These are phyloP conservation scores for Mycena albidolilacea DNA, from an alignment of 768 basidiomycete species.

Conservation along the genomic window DNA sequence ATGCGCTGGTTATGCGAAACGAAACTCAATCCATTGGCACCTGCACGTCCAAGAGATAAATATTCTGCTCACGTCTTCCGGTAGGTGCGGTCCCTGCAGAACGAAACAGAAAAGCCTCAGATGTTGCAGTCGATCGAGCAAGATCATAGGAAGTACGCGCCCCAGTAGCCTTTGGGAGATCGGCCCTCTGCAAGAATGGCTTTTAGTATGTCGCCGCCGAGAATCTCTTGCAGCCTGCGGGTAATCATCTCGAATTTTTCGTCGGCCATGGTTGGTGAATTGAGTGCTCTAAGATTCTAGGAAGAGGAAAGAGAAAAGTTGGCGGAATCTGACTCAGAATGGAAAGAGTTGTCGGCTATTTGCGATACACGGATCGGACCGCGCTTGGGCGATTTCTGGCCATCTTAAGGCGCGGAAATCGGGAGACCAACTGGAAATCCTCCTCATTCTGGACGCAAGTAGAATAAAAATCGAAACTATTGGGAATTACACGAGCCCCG, in stretches of 20 bases:
- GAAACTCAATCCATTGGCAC: conserved; percentile 21
- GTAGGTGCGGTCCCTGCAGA: conserved; percentile 90
- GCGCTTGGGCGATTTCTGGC: too few species aligned
- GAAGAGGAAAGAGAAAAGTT: conserved; percentile 6
- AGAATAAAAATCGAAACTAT: too few species aligned
- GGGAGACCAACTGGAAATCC: too few species aligned
- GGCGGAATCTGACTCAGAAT: conserved; percentile 16
- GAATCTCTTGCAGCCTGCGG: conserved; percentile 86
- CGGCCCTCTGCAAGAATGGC: conserved; percentile 83
- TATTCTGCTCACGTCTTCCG: conserved; percentile 81
- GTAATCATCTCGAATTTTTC: conserved; percentile 88
- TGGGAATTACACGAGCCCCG: too few species aligned
- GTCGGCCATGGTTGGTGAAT: conserved; percentile 48
- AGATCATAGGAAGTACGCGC: conserved; percentile 59
- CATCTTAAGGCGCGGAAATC: too few species aligned
- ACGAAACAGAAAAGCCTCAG: conserved; percentile 15
- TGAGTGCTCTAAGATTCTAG: background rate
- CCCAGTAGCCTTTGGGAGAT: conserved; percentile 92
- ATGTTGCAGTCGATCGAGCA: conserved; percentile 28
- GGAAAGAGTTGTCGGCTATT: conserved; percentile 14
- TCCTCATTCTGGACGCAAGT: too few species aligned
- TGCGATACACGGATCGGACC: too few species aligned
- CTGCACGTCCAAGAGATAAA: conserved; percentile 9
- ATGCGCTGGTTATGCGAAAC: conserved; percentile 73
- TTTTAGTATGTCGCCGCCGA: conserved; percentile 89